Evolutionary conservation across 2,329 filamentous ascomycete genomes (phyloP).

Genomic region (Triangularia verruculosa): DNA sequence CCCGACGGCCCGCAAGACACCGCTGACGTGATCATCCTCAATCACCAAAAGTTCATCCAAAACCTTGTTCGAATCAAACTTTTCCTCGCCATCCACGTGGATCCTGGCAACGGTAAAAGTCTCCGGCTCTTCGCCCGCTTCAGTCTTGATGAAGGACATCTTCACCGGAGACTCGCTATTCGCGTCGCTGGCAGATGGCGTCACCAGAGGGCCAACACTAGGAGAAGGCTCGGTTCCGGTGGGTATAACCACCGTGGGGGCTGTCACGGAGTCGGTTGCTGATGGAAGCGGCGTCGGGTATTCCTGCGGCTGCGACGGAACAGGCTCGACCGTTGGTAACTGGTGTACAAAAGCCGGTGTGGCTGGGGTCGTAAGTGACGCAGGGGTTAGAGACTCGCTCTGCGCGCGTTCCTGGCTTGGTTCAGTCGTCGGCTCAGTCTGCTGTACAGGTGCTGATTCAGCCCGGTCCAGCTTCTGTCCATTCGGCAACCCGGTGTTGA

Average conservation of each 20-base stretch:
- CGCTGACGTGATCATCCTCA: conserved; percentile 14
- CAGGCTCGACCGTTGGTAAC: not conserved
- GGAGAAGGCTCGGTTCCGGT: not conserved
- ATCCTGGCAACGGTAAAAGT: conserved; percentile 16
- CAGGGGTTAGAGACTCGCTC: not conserved
- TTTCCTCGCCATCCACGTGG: conserved; percentile 11
- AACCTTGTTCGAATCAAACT: conserved; percentile 10
- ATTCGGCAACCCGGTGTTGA: not conserved
- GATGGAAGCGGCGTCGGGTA: conserved; percentile 4
- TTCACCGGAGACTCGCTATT: conserved; percentile 14
- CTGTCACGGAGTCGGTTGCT: conserved; percentile 3
- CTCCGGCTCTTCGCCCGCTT: conserved; percentile 7
- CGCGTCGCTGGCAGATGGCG: conserved; percentile 9
- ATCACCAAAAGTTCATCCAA: not conserved
- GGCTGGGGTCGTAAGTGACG: not conserved
- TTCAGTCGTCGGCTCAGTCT: not conserved
- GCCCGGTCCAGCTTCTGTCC: not conserved
- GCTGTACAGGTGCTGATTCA: not conserved
- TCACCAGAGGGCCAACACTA: conserved; percentile 9
- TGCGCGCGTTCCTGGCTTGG: not conserved
- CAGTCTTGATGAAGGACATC: conserved; percentile 3
- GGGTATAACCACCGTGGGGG: not conserved
- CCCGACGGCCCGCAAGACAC: conserved; percentile 8
- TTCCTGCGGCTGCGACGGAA: not conserved
- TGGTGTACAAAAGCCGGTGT: not conserved